Conservation (phyloP, 2,329 filamentous ascomycete species). For the Fusarium scirpi region DNA sequence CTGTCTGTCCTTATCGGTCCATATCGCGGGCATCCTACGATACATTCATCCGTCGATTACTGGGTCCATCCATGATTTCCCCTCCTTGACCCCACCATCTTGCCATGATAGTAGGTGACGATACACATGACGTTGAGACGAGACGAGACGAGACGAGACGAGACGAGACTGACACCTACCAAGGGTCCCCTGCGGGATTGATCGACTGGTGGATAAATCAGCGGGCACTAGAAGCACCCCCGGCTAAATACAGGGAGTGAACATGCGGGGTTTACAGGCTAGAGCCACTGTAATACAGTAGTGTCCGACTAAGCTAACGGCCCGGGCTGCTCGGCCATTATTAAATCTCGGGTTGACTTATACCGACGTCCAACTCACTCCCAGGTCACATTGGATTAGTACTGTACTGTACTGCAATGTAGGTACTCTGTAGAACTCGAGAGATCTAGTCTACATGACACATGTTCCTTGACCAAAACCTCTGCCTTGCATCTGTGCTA, state of each 20-base stretch:
- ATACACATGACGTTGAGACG: constrained; percentile 1
- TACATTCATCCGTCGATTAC: constrained; percentile 11
- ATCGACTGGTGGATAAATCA: constrained; percentile 34
- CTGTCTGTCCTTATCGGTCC: constrained; percentile 31
- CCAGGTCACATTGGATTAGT: background rate
- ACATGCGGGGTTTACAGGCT: constrained; percentile 23
- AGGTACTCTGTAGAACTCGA: background rate
- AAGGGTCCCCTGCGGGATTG: constrained; percentile 27
- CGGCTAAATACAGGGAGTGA: constrained; percentile 39
- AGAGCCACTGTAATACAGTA: constrained; percentile 4
- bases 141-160: background rate
- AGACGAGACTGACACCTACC: too few species aligned
- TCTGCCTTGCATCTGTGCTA: constrained; percentile 30
- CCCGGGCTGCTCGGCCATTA: background rate
- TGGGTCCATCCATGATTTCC: constrained; percentile 17
- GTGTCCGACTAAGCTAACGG: background rate
- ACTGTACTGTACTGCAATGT: background rate
- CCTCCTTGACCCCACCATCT: constrained; percentile 43
- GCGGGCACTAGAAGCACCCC: constrained; percentile 16
- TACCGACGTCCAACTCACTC: constrained; percentile 2
- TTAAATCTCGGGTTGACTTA: constrained; percentile 5
- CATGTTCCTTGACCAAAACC: background rate
- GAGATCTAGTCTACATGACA: background rate
- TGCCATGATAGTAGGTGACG: constrained; percentile 33
- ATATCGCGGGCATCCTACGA: constrained; percentile 1